Conservation (phyloP, 2,329 filamentous ascomycete genomes). For the Sclerotinia nivalis region DNA sequence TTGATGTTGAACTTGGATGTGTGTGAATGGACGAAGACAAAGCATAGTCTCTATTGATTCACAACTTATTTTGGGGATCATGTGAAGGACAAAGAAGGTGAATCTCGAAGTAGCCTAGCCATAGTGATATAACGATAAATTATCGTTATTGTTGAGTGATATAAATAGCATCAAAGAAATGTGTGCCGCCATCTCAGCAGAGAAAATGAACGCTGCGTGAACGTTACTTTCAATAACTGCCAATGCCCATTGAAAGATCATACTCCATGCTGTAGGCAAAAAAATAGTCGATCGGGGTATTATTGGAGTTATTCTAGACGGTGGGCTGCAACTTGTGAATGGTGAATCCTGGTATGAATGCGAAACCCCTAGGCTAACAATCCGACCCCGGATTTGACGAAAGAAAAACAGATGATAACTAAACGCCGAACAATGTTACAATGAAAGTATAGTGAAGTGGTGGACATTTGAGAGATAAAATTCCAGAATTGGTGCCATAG, state of each 20-base stretch:
- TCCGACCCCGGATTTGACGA: neutral
- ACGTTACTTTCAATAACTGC: neutral
- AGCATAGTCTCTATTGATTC: slow-evolving; percentile 5
- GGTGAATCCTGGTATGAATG: neutral
- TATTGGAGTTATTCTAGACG: neutral
- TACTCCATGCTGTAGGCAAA: slow-evolving; percentile 2
- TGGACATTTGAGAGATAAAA: neutral
- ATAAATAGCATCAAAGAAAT: neutral
- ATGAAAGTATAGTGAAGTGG: neutral
- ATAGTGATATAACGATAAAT: neutral
- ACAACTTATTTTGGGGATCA: slow-evolving; percentile 3
- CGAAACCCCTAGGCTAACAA: neutral
- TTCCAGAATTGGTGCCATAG: slow-evolving; percentile 7
- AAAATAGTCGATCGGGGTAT: neutral
- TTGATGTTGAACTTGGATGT: neutral
- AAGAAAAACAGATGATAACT: neutral
- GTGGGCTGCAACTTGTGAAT: neutral
- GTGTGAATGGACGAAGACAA: slow-evolving; percentile 19
- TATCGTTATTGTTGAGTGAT: neutral
- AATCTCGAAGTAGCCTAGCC: neutral
- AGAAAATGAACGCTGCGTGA: neutral
- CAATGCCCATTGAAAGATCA: neutral
- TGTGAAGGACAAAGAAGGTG: slow-evolving; percentile 14
- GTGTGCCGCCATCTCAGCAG: neutral
- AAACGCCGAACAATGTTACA: neutral